These are phyloP conservation scores for Phylloboletellus chloephorus DNA, from an alignment of 1,284 basidiomycete genomes.

Conservation along the genomic window DNA sequence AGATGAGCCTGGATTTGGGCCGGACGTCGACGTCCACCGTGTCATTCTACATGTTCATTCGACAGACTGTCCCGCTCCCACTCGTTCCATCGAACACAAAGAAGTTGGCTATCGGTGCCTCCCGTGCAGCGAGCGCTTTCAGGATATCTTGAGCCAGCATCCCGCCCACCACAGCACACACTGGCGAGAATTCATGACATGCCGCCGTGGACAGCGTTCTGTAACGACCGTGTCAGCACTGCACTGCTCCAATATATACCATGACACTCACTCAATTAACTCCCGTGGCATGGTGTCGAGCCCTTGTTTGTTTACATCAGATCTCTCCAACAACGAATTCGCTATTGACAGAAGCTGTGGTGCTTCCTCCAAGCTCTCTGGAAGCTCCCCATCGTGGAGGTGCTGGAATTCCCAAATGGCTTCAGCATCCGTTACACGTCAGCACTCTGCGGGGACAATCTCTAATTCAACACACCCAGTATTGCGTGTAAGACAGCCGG, in stretches of 20 bases:
- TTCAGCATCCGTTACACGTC: slow-evolving; percentile 30
- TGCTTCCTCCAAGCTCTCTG: slow-evolving; percentile 44
- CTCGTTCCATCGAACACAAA: slow-evolving; percentile 84
- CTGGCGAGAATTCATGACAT: slow-evolving; percentile 80
- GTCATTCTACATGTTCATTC: slow-evolving; percentile 40
- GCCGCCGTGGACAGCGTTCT: slow-evolving; percentile 68
- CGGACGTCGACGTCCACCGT: too few species aligned
- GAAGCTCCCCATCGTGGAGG: slow-evolving; percentile 51
- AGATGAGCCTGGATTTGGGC: too few species aligned
- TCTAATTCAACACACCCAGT: slow-evolving; percentile 50
- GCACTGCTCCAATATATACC: slow-evolving; percentile 4
- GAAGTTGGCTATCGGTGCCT: slow-evolving; percentile 90
- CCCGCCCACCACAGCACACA: slow-evolving; percentile 91
- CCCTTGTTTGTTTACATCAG: slow-evolving; percentile 68
- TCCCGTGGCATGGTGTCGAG: slow-evolving; percentile 50
- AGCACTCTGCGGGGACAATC: slow-evolving; percentile 11
- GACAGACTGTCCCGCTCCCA: slow-evolving; percentile 65
- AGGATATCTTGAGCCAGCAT: slow-evolving; percentile 93
- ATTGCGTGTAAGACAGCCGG: slow-evolving; percentile 67
- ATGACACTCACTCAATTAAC: slow-evolving; percentile 48
- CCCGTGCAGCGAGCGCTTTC: slow-evolving; percentile 84
- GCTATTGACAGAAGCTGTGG: slow-evolving; percentile 60
- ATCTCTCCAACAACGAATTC: slow-evolving; percentile 52
- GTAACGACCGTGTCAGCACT: slow-evolving; percentile 11
- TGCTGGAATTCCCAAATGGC: slow-evolving; percentile 83